Evolutionary conservation across 371 early-diverging fungal genomes (phyloP).

Genomic region (Apophysomyces trapeziformis): DNA sequence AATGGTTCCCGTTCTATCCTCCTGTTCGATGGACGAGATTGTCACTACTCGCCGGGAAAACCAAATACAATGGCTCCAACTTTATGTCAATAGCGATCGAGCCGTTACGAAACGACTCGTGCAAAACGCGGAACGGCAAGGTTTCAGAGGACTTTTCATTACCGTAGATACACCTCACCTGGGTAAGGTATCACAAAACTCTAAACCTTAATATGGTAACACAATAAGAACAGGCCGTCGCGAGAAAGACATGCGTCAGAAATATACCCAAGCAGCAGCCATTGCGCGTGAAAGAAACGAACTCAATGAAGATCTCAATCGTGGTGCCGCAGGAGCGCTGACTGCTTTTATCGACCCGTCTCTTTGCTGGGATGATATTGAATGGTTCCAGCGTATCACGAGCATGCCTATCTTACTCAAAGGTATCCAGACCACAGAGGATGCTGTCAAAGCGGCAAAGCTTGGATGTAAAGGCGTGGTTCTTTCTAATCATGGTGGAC

Average conservation of each 20-base stretch:
- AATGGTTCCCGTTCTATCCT: conserved; percentile 78
- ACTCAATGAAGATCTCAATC: conserved; percentile 35
- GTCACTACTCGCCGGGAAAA: conserved; percentile 42
- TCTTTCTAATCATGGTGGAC: conserved; percentile 95
- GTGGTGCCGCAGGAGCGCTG: conserved; percentile 79
- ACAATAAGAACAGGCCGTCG: conserved; percentile 90
- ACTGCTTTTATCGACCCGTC: conserved; percentile 76
- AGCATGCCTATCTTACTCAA: conserved; percentile 89
- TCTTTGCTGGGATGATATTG: conserved; percentile 86
- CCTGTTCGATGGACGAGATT: conserved; percentile 68
- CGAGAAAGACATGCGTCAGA: conserved; percentile 87
- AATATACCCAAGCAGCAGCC: conserved; percentile 57
- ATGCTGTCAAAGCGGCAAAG: conserved; percentile 85
- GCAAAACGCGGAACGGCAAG: conserved; percentile 75
- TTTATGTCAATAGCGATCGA: conserved; percentile 91
- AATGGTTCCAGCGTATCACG: conserved; percentile 85
- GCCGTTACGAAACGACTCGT: conserved; percentile 70
- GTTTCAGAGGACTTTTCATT: conserved; percentile 82
- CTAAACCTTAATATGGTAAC: conserved; percentile 31
- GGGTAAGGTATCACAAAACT: conserved; percentile 29
- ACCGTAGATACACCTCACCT: conserved; percentile 93
- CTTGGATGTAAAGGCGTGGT: conserved; percentile 84
- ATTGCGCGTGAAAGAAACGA: conserved; percentile 31
- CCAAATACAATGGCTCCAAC: conserved; percentile 78
- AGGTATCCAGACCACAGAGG: conserved; percentile 88